Percentiles rank a stretch among this genome's conserved stretches.
Conservation (phyloP, 208 protist species). For the Trypanosoma platydactyli region DNA sequence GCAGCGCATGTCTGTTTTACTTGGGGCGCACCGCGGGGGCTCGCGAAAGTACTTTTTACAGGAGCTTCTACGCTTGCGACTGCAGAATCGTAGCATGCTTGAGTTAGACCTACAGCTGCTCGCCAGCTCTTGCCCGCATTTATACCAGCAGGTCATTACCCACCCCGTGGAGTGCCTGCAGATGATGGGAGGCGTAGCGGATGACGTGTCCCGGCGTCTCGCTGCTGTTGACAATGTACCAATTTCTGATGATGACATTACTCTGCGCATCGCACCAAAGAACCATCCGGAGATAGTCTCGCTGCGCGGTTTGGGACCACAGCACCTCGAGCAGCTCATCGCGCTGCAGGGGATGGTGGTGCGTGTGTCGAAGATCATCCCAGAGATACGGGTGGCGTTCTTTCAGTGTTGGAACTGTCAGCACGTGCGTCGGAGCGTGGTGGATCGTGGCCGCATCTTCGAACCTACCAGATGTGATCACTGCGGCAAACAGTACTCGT, state of each 20-base stretch:
- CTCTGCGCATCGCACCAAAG: constrained; percentile 62
- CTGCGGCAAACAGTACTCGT: constrained; percentile 85
- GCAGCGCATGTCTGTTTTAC: neutral
- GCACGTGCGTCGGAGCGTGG: constrained; percentile 63
- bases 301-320: constrained; percentile 68
- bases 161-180: constrained; percentile 89
- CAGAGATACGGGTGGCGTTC: constrained; percentile 90
- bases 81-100: constrained; percentile 66
- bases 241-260: constrained; percentile 63
- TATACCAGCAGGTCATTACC: constrained; percentile 66
- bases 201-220: constrained; percentile 65
- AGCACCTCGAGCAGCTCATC: constrained; percentile 85
- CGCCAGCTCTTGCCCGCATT: constrained; percentile 32
- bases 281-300: constrained; percentile 63
- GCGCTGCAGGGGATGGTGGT: constrained; percentile 92
- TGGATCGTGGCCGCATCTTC: constrained; percentile 92
- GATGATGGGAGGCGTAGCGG: constrained; percentile 82
- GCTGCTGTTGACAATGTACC: constrained; percentile 23
- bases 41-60: constrained; percentile 54
- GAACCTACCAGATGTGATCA: constrained; percentile 96
- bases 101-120: constrained; percentile 80
- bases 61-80: constrained; percentile 69
- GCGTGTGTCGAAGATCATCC: constrained; percentile 90
- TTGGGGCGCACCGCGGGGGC: constrained; percentile 6
- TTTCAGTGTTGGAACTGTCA: constrained; percentile 97